These are phyloP conservation scores for Vaccinium darrowii DNA, from an alignment of 148 eudicot species.

Conservation along the genomic window DNA sequence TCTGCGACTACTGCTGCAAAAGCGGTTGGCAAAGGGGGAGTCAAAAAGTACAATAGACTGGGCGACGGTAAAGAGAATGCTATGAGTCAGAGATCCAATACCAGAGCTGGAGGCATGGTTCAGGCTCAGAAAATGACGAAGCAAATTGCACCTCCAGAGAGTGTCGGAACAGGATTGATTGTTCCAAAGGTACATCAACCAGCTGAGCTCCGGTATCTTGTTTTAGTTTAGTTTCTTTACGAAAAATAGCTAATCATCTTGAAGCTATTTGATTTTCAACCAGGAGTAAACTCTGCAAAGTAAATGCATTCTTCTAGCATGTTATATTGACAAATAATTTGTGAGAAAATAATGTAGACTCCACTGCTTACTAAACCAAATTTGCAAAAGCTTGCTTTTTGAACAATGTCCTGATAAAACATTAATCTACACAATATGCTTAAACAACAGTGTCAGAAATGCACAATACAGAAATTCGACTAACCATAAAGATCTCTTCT, in stretches of 20 bases:
- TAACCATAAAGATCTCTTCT: neutral
- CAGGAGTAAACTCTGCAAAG: neutral
- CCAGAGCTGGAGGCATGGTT: conserved; percentile 9
- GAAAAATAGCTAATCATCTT: neutral
- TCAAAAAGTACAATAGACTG: conserved; percentile 13
- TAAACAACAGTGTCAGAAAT: neutral
- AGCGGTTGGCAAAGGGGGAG: conserved; percentile 15
- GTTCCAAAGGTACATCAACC: conserved; percentile 24
- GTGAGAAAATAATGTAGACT: neutral
- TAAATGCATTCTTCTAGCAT: neutral
- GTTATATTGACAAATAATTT: neutral
- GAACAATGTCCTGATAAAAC: neutral
- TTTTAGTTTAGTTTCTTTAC: neutral
- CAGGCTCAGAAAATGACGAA: conserved; percentile 27
- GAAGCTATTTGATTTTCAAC: neutral
- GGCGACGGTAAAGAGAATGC: conserved; percentile 37
- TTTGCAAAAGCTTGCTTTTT: neutral
- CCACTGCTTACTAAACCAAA: neutral
- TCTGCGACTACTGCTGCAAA: conserved; percentile 8
- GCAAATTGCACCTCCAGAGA: conserved; percentile 16
- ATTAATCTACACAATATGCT: neutral
- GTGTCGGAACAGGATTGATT: conserved; percentile 18
- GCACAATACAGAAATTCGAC: neutral
- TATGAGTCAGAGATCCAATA: neutral
- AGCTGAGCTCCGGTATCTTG: neutral